A percentile compares a stretch with the other conserved stretches of the same genome.
Evolutionary conservation across 202 grass and related monocot species (phyloP).

Genomic region (Hordeum pubiflorum): DNA sequence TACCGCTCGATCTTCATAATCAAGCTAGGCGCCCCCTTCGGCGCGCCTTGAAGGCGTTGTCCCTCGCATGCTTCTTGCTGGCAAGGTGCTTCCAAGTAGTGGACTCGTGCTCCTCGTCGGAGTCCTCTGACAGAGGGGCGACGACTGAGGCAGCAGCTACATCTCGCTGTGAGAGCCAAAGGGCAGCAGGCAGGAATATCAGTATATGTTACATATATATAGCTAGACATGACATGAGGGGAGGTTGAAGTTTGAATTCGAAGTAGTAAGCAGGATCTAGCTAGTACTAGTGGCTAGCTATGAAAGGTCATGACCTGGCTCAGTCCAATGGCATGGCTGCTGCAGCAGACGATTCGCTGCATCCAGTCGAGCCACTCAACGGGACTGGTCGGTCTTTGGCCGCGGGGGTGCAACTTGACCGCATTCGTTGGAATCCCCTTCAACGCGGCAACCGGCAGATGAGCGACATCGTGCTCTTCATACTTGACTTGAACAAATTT

Average conservation of each 20-base stretch:
- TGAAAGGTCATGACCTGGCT: neutral
- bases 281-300: neutral
- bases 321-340: neutral
- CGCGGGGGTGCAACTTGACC: neutral
- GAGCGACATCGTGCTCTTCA: neutral
- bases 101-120: neutral
- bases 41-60: neutral
- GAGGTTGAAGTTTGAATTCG: neutral
- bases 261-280: neutral
- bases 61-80: neutral
- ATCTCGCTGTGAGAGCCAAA: neutral
- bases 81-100: neutral
- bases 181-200: neutral
- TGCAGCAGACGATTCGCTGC: neutral
- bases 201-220: neutral
- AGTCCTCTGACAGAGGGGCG: neutral
- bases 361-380: neutral
- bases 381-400: neutral
- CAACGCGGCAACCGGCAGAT: neutral
- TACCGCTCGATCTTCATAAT: neutral
- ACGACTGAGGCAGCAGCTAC: neutral
- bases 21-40: neutral
- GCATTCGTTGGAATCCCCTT: neutral
- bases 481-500: neutral
- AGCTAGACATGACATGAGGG: too few relatives aligned